Conservation (phyloP, 192 early-diverging fungal species). For the Linderina pennispora region DNA sequence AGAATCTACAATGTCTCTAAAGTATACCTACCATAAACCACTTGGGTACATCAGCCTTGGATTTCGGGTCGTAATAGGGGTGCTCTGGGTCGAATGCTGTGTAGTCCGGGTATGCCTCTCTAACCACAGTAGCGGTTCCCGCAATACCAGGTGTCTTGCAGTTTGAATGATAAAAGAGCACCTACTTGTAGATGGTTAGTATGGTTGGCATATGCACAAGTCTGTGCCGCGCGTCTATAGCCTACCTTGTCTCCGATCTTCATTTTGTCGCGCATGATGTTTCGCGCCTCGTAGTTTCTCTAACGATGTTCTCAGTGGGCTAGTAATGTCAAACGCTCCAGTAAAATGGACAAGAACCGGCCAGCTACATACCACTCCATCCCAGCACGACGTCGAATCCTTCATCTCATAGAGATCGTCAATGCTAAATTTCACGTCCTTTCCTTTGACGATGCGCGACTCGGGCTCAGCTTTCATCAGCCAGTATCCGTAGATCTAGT, state of each 20-base stretch:
- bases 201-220: no score
- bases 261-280: constrained; percentile 73
- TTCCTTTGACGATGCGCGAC: constrained; percentile 55
- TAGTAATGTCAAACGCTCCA: no score
- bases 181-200: constrained; percentile 3
- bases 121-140: constrained; percentile 55
- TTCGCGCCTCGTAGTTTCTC: constrained; percentile 77
- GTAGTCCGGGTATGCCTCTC: constrained; percentile 67
- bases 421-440: constrained; percentile 67
- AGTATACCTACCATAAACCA: constrained; percentile 68
- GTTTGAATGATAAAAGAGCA: constrained; percentile 85
- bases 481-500: no score
- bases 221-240: no score
- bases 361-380: constrained; percentile 63
- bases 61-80: constrained; percentile 77
- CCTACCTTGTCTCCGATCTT: constrained; percentile 60
- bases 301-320: no score
- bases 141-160: constrained; percentile 80
- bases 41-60: constrained; percentile 55
- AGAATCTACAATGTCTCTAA: no score
- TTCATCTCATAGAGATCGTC: constrained; percentile 54
- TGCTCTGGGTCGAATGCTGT: constrained; percentile 68
- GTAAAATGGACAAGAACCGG: no score
- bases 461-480: constrained; percentile 85
- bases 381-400: constrained; percentile 57